Base-by-base conservation (phyloP, 2,329 filamentous ascomycete species). In the Bipolaris bicolor region DNA sequence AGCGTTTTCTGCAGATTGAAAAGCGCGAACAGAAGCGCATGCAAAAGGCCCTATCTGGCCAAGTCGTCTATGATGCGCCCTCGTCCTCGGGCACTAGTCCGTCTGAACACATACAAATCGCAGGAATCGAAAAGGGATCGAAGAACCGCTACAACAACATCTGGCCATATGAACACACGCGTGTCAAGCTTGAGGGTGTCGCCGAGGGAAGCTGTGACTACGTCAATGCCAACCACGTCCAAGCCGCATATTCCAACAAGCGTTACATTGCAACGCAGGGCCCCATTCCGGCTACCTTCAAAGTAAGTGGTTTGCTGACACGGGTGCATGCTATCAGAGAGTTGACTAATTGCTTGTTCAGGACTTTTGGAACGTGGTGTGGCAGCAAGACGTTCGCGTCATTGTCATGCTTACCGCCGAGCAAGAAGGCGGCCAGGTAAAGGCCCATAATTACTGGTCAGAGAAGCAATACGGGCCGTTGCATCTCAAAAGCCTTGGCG, bases 71-170 rank as follows among this genome's bases (percentile, higher is more conserved):
- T 65, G 83, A 83, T 7, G 79, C 80, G 1, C 77, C 73, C 3
- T 64, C 37, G 22, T 31, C 36, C n/a, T 57, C 64, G 2, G 57
- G 79, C 20, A 58, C 70, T 0, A 71, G 83, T 1, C 65, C 76
- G 0, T 70, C 77, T 1, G 73, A 79, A 36, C 77, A 77, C 20
- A 85, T 96, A 7, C 89, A 91, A 66, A 87, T 99, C 49, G 95
- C 91, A 0, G 95, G 95, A 7, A 90, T 99, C 29, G 95, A 99
- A 70, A 95, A 97, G 75, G 95, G 95, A 7, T 87, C 84, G 16
- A 98, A 98, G 80, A 99, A 99, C 68, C 86, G 95, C 7, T 99
- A 99, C 80, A 98, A 97, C 79, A 96, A 97, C 66, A 97, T 98
- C 54, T 88, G 96, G 78, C 95, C 95, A 0, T 99, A 96, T 73